Evolutionary conservation across 2,329 filamentous ascomycete species (phyloP).

Genomic region (Colletotrichum somersetense): DNA sequence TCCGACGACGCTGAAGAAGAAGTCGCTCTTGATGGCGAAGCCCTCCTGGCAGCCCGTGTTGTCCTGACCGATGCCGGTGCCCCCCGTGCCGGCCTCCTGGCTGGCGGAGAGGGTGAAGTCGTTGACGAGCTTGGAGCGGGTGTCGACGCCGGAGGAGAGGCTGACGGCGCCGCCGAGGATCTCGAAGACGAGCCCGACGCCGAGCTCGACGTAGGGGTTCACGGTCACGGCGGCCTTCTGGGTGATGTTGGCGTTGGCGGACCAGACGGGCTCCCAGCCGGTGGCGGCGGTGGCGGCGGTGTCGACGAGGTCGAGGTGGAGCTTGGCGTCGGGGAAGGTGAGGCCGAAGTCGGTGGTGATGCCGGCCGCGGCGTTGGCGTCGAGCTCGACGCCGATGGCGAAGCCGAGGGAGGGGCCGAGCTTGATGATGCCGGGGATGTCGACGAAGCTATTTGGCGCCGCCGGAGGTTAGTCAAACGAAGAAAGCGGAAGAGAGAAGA

Average conservation of each 20-base stretch:
- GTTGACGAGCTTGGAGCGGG: constrained; percentile 46
- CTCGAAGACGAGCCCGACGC: constrained; percentile 44
- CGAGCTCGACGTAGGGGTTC: constrained; percentile 45
- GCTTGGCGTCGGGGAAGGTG: constrained; percentile 43
- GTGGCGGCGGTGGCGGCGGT: constrained; percentile 44
- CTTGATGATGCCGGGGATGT: constrained; percentile 40
- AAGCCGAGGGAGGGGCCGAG: constrained; percentile 40
- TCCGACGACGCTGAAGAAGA: constrained; percentile 45
- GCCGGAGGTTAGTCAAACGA: not conserved
- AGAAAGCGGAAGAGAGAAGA: too few relatives aligned
- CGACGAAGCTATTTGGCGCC: constrained; percentile 33
- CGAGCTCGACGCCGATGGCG: constrained; percentile 39
- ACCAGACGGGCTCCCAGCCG: constrained; percentile 49
- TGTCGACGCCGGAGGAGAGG: constrained; percentile 46
- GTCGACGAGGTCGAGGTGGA: constrained; percentile 49
- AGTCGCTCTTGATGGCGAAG: constrained; percentile 45
- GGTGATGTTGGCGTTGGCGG: constrained; percentile 46
- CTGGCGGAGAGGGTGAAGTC: constrained; percentile 44
- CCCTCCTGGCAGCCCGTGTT: constrained; percentile 44
- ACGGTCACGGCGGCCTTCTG: constrained; percentile 44
- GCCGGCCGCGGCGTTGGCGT: constrained; percentile 32
- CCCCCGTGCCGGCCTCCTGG: constrained; percentile 41
- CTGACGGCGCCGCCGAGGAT: constrained; percentile 46
- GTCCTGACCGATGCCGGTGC: constrained; percentile 37
- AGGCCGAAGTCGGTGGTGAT: constrained; percentile 44